These are phyloP conservation scores for Cutaneotrichosporon curvatum DNA, from an alignment of 1,284 basidiomycete genomes.

Conservation along the genomic window DNA sequence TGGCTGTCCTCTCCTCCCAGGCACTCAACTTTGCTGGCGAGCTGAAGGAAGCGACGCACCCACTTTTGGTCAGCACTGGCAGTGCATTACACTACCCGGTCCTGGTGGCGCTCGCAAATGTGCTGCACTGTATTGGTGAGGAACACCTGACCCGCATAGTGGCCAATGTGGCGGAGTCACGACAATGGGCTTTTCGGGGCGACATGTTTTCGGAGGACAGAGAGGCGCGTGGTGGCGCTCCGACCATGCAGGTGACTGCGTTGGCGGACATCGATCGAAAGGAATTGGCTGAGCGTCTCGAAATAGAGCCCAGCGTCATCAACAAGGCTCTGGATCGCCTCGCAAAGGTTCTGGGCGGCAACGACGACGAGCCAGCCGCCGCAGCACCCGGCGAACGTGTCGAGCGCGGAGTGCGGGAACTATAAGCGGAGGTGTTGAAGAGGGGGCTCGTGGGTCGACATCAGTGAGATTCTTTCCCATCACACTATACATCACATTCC, in stretches of 20 bases:
- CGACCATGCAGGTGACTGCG: too few relatives aligned
- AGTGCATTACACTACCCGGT: conserved; percentile 13
- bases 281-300: background rate
- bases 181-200: conserved; percentile 10
- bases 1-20: conserved; percentile 21
- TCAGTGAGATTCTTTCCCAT: too few relatives aligned
- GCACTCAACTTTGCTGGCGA: conserved; percentile 18
- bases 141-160: background rate
- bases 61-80: conserved; percentile 4
- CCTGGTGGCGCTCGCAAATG: conserved; percentile 1
- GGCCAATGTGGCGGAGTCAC: conserved; percentile 2
- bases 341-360: background rate
- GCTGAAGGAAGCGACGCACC: conserved; percentile 7
- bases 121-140: background rate
- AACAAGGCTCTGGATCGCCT: conserved; percentile 4
- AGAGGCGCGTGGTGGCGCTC: background rate
- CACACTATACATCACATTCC: too few relatives aligned
- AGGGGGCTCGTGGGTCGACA: too few relatives aligned
- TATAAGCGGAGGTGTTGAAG: too few relatives aligned
- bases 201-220: conserved; percentile 3
- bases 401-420: conserved; percentile 16
- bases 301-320: conserved; percentile 1
- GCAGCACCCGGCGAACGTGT: conserved; percentile 9
- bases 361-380: conserved; percentile 2
- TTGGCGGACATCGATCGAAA: background rate